Percentiles rank a stretch among this genome's conserved stretches.
Conservation (phyloP, 2,329 filamentous ascomycete genomes). For the Colletotrichum sp. region DNA sequence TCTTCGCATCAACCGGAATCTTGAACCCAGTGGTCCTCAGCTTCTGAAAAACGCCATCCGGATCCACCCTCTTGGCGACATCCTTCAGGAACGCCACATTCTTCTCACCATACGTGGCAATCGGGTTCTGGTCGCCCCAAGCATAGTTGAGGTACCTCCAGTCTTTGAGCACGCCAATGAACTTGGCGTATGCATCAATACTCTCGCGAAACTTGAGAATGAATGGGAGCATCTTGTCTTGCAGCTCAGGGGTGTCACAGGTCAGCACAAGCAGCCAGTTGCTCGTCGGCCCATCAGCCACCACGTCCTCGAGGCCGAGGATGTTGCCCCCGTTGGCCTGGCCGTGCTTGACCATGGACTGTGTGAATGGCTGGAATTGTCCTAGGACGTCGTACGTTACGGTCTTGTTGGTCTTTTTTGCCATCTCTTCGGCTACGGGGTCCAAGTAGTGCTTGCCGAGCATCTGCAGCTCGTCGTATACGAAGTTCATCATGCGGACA, state of each 20-base stretch:
- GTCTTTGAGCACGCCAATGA: conserved; percentile 33
- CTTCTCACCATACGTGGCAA: conserved; percentile 40
- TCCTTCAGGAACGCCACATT: conserved; percentile 35
- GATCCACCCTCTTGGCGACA: conserved; percentile 36
- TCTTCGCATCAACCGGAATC: conserved; percentile 3
- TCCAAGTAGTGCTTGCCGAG: conserved; percentile 25
- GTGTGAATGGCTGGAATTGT: conserved; percentile 33
- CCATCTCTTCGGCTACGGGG: conserved; percentile 29
- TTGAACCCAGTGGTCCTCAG: conserved; percentile 34
- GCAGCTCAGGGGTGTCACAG: conserved; percentile 39
- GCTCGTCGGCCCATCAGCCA: conserved; percentile 38
- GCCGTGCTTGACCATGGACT: conserved; percentile 29
- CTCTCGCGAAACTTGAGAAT: conserved; percentile 69
- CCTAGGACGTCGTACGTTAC: conserved; percentile 17
- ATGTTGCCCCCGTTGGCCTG: conserved; percentile 33
- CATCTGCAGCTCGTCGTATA: conserved; percentile 32
- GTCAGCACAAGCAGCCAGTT: conserved; percentile 44
- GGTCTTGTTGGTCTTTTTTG: conserved; percentile 20
- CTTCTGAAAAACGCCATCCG: conserved; percentile 37
- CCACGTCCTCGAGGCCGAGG: conserved; percentile 35
- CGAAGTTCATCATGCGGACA: conserved; percentile 32
- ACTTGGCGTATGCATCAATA: conserved; percentile 38
- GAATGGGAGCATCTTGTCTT: conserved; percentile 34
- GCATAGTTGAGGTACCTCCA: conserved; percentile 53
- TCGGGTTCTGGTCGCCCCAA: conserved; percentile 39